Conservation (phyloP, 2,329 filamentous ascomycete species). For the Didymella pinodella region DNA sequence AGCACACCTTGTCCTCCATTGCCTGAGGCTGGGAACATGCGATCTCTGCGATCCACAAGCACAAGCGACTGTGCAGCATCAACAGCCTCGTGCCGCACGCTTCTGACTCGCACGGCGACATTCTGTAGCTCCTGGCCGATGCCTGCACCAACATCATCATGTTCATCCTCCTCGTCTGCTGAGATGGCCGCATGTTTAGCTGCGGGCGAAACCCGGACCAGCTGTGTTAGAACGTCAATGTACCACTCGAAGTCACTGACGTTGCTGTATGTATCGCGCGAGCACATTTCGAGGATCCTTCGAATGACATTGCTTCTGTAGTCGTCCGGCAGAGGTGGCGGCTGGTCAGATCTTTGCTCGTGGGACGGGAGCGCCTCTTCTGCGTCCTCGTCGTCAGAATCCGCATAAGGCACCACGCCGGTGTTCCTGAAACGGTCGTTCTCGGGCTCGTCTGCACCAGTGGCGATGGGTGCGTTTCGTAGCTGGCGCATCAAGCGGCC, state of each 20-base stretch:
- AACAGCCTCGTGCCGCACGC: slow-evolving; percentile 80
- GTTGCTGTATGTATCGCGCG: slow-evolving; percentile 84
- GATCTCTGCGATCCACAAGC: slow-evolving; percentile 66
- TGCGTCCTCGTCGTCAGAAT: slow-evolving; percentile 65
- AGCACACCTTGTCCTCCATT: slow-evolving; percentile 69
- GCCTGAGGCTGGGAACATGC: slow-evolving; percentile 62
- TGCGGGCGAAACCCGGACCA: slow-evolving; percentile 74
- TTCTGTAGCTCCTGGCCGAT: slow-evolving; percentile 90
- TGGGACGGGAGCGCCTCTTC: slow-evolving; percentile 63
- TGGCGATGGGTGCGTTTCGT: slow-evolving; percentile 66
- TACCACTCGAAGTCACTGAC: slow-evolving; percentile 97
- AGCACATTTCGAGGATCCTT: slow-evolving; percentile 87
- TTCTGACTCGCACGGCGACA: slow-evolving; percentile 88
- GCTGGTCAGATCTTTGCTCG: slow-evolving; percentile 57
- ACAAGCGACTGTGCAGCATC: slow-evolving; percentile 81
- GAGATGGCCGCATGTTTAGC: slow-evolving; percentile 37
- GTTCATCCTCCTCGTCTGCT: slow-evolving; percentile 42
- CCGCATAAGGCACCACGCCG: slow-evolving; percentile 59
- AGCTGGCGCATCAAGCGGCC: slow-evolving; percentile 88
- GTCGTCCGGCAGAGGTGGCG: slow-evolving; percentile 78
- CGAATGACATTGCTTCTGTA: slow-evolving; percentile 85
- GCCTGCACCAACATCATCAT: slow-evolving; percentile 65
- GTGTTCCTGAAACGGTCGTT: slow-evolving; percentile 57
- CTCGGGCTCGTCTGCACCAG: slow-evolving; percentile 54
- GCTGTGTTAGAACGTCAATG: slow-evolving; percentile 84